Base-by-base conservation (phyloP, 2,329 filamentous ascomycete genomes). In the Diplodia seriata region DNA sequence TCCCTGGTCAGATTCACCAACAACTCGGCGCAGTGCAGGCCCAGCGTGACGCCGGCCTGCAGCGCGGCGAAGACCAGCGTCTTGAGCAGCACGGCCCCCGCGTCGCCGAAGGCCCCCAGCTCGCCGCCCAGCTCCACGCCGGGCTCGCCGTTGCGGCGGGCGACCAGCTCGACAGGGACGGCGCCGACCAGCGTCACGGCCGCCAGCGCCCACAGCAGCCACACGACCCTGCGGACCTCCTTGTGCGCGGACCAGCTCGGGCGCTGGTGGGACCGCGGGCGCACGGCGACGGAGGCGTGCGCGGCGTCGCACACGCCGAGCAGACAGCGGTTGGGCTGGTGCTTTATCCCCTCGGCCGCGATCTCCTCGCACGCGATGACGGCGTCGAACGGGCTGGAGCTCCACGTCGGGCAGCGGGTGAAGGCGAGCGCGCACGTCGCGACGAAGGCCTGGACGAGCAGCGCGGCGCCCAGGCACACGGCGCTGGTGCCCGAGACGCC, bases 381-480 rank as follows among this genome's bases (percentile, higher is more conserved):
- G 20, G 50, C 26, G 26, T 53, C 50, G 26, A 53, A 29, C 20
- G 50, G 50, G 26, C 50, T 53, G 20, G 50, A 53, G 50, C 50
- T 53, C 50, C 50, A 53, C 8, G 50, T 53, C 11, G 50, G 50
- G 11, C 11, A 6, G 20, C 7, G 20, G 11, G 50, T 18, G 50
- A 29, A 53, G 20, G 14, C 50, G 2, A 53, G 12, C 50, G 50
- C 50, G 26, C 50, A 53, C 50, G 50, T 53, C 12, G 50, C 50
- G 12, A 53, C 50, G 50, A 14, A 14, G 20, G 50, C 50, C 23
- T 26, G 20, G 20, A 14, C 50, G 8, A 29, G 11, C 23, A 53
- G 50, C 50, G 23, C 50, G 12, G 14, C 50, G 50, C 50, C 50
- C 12, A 53, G 50, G 50, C 50, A 53, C 23, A 53, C 50, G 50